Conservation (phyloP, 2,329 filamentous ascomycete species). For the Hysterium pulicare region DNA sequence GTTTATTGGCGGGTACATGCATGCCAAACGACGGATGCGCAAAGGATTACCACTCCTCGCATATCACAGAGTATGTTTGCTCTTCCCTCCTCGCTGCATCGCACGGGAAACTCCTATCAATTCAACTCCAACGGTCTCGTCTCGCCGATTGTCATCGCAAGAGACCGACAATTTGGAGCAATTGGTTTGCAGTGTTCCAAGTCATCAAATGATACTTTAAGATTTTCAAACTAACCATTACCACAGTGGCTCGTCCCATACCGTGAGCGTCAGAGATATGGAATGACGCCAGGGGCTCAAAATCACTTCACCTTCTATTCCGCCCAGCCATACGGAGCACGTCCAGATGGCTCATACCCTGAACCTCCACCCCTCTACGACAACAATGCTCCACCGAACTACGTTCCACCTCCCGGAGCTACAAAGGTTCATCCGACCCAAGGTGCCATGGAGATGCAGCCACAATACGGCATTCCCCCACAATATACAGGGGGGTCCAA, state of each 20-base stretch:
- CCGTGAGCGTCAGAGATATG: constrained; percentile 31
- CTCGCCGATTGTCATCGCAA: too few relatives aligned
- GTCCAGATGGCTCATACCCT: constrained; percentile 25
- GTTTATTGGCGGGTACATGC: constrained; percentile 65
- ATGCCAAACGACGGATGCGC: constrained; percentile 64
- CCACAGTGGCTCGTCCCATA: constrained; percentile 43
- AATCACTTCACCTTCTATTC: constrained; percentile 41
- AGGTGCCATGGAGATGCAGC: constrained; percentile 25
- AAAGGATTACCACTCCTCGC: constrained; percentile 63
- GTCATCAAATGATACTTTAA: too few relatives aligned
- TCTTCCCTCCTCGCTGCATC: neutral
- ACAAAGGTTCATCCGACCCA: constrained; percentile 28
- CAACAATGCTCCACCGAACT: constrained; percentile 33
- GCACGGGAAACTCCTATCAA: too few relatives aligned
- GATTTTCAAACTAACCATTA: constrained; percentile 3
- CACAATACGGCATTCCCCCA: constrained; percentile 16
- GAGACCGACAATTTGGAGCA: too few relatives aligned
- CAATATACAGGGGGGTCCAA: constrained; percentile 6
- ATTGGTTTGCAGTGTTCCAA: too few relatives aligned
- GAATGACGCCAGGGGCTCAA: constrained; percentile 25
- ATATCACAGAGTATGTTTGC: constrained; percentile 60
- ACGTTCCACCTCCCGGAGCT: constrained; percentile 26
- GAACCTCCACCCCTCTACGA: constrained; percentile 35
- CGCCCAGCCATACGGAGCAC: constrained; percentile 20
- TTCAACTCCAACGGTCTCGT: too few relatives aligned